Evolutionary conservation across 2,329 filamentous ascomycete species (phyloP).

Genomic region (Helminthosporium solani): DNA sequence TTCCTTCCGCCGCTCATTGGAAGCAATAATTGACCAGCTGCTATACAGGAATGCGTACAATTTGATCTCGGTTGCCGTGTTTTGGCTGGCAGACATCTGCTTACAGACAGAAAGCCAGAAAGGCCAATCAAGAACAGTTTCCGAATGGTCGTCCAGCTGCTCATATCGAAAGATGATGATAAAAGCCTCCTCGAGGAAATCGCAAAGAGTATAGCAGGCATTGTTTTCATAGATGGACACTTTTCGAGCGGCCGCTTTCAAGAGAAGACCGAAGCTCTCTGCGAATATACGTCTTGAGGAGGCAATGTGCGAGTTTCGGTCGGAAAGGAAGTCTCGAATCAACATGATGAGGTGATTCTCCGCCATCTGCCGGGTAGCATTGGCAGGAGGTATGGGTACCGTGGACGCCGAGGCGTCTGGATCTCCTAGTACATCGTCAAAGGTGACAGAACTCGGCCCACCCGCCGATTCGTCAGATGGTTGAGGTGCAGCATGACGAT

Average conservation of each 20-base stretch:
- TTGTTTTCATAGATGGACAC: conserved; percentile 80
- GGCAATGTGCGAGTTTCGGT: conserved; percentile 55
- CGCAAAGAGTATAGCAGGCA: conserved; percentile 85
- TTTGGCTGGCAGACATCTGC: conserved; percentile 77
- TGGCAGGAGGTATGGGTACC: conserved; percentile 64
- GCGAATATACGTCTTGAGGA: conserved; percentile 70
- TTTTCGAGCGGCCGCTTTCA: conserved; percentile 72
- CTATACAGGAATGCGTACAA: conserved; percentile 79
- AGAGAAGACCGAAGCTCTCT: conserved; percentile 68
- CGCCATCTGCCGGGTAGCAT: conserved; percentile 77
- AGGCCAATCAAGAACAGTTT: conserved; percentile 66
- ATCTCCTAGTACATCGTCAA: conserved; percentile 62
- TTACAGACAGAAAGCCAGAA: conserved; percentile 85
- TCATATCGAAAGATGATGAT: conserved; percentile 65
- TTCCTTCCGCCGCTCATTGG: conserved; percentile 66
- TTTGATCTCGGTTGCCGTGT: conserved; percentile 86
- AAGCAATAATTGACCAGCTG: conserved; percentile 72
- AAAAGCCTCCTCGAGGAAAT: conserved; percentile 82
- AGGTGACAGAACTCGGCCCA: conserved; percentile 57
- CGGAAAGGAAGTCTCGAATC: conserved; percentile 75
- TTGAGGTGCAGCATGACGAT: conserved; percentile 61
- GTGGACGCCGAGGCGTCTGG: conserved; percentile 68
- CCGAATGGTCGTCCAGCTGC: conserved; percentile 45
- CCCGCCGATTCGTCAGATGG: conserved; percentile 33
- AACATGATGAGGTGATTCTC: conserved; percentile 84